A percentile compares a stretch with the other conserved stretches of the same genome.
Conservation (phyloP, 257 asterid species). For the Solanum sitiens region DNA sequence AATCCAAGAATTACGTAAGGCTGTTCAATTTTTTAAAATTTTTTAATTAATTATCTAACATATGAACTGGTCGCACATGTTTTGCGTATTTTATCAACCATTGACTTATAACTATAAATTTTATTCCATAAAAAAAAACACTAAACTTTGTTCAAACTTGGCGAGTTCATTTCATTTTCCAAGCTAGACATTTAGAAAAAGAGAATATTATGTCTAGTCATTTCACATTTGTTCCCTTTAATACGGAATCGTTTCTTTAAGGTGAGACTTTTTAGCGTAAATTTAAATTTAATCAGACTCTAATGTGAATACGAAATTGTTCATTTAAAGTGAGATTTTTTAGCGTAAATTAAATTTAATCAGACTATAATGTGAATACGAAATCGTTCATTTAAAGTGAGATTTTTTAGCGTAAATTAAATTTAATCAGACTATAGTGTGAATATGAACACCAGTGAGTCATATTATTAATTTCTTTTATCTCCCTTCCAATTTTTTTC, state of each 20-base stretch:
- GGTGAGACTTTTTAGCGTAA: too few species aligned
- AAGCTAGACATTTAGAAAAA: not conserved
- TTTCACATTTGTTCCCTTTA: not conserved
- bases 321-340: too few species aligned
- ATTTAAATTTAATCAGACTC: too few species aligned
- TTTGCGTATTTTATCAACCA: not conserved
- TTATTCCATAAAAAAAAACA: not conserved
- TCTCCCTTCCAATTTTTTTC: not conserved
- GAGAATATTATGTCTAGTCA: not conserved
- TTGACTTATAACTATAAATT: not conserved
- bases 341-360: too few species aligned
- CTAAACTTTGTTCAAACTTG: not conserved
- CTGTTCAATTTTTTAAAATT: not conserved
- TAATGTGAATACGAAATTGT: rapidly evolving
- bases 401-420: too few species aligned
- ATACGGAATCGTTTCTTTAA: too few species aligned
- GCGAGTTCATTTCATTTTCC: not conserved
- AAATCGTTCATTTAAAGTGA: too few species aligned
- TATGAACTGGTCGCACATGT: not conserved
- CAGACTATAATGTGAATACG: rapidly evolving
- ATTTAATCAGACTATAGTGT: too few species aligned
- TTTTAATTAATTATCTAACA: not conserved
- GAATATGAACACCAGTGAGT: too few species aligned
- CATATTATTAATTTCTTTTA: not conserved
- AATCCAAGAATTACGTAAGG: constrained; percentile 3